Percentiles rank a stretch among this genome's conserved stretches.
phyloP scores from a whole-genome alignment of 805 yeast species.

The Starmerella vaccinii region DNA sequence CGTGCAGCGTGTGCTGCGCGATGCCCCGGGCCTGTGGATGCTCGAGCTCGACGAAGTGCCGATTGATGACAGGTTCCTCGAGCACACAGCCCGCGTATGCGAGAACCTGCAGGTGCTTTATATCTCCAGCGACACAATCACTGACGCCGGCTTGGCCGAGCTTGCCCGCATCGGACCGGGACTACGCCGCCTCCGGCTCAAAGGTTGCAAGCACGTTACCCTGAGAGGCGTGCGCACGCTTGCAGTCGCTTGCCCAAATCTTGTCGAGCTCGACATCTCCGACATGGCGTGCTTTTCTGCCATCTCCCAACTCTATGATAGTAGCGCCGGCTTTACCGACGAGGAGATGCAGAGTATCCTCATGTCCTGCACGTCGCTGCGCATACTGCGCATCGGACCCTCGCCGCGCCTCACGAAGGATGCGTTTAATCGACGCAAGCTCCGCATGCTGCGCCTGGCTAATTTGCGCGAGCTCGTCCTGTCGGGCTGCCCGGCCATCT shows the following conservation, averaged over 20 bases:
- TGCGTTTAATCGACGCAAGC: conserved; percentile 57
- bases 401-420: conserved; percentile 44
- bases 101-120: conserved; percentile 77
- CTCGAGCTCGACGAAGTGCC: conserved; percentile 77
- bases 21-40: conserved; percentile 66
- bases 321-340: conserved; percentile 1
- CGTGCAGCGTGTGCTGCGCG: conserved; percentile 50
- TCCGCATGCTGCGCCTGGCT: conserved; percentile 47
- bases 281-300: conserved; percentile 44
- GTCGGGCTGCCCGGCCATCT: conserved; percentile 69
- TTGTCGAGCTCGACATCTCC: conserved; percentile 82
- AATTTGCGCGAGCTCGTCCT: conserved; percentile 73
- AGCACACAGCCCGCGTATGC: conserved; percentile 59
- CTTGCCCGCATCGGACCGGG: conserved; percentile 57
- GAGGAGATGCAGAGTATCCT: conserved; percentile 2
- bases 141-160: conserved; percentile 50
- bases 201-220: conserved; percentile 56
- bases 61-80: conserved; percentile 58
- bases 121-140: conserved; percentile 44
- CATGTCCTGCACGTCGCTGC: conserved; percentile 7
- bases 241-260: conserved; percentile 59
- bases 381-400: conserved; percentile 13
- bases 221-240: conserved; percentile 48
- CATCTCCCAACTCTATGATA: background rate
- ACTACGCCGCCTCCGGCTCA: conserved; percentile 72